These are phyloP conservation scores for Podaxis rugospora DNA, from an alignment of 768 basidiomycete species.

Conservation along the genomic window DNA sequence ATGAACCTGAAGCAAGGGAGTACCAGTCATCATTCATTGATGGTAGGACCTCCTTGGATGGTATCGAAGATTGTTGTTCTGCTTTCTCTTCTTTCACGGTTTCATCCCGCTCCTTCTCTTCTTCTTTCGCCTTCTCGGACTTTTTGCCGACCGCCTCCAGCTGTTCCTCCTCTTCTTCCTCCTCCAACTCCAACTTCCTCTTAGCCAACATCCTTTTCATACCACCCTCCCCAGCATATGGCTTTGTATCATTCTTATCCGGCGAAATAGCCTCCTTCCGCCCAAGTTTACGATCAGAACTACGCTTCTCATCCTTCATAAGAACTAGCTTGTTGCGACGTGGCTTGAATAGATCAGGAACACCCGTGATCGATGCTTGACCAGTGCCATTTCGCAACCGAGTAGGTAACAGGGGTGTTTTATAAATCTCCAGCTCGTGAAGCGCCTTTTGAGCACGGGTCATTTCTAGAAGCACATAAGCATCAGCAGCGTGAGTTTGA, in stretches of 20 bases:
- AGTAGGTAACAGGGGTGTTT: conserved; percentile 72
- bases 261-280: conserved; percentile 31
- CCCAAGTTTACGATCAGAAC: conserved; percentile 40
- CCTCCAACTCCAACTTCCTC: conserved; percentile 53
- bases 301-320: conserved; percentile 55
- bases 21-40: conserved; percentile 28
- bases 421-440: conserved; percentile 72
- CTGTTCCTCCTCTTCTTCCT: conserved; percentile 30
- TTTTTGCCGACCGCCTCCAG: conserved; percentile 24
- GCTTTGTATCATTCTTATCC: conserved; percentile 56
- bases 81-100: conserved; percentile 13
- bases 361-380: conserved; percentile 32
- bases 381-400: conserved; percentile 36
- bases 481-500: background rate
- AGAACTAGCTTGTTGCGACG: conserved; percentile 41
- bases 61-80: background rate
- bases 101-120: conserved; percentile 15
- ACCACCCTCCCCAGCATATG: conserved; percentile 74
- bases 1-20: conserved; percentile 24
- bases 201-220: conserved; percentile 73
- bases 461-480: conserved; percentile 17
- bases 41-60: conserved; percentile 14
- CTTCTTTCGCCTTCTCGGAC: conserved; percentile 9
- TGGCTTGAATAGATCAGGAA: conserved; percentile 64
- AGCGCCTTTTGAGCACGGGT: conserved; percentile 64